Evolutionary conservation across 805 yeast species (phyloP).

Genomic region (Metschnikowia shivogae): DNA sequence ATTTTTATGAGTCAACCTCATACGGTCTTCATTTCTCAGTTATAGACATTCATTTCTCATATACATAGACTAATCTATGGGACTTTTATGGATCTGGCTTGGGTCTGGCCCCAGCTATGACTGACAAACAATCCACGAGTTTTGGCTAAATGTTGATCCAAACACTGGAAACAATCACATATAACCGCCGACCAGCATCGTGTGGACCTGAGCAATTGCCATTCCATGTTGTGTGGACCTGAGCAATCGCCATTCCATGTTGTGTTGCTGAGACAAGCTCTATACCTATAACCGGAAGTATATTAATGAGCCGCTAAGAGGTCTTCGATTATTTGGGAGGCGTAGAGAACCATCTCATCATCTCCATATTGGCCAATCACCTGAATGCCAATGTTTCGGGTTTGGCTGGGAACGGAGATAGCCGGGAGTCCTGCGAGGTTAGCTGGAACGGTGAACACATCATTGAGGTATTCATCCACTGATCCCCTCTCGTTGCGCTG

Average conservation of each 20-base stretch:
- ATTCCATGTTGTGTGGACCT: too few species aligned
- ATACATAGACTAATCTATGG: not conserved
- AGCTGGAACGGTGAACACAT: constrained; percentile 83
- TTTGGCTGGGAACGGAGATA: constrained; percentile 61
- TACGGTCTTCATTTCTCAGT: constrained; percentile 4
- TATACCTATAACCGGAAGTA: not conserved
- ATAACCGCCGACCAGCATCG: too few species aligned
- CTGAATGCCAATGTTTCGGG: constrained; percentile 57
- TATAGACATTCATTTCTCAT: constrained; percentile 5
- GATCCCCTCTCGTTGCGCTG: constrained; percentile 34
- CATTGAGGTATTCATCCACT: constrained; percentile 69
- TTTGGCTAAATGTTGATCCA: too few species aligned
- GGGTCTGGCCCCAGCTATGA: too few species aligned
- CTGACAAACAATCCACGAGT: too few species aligned
- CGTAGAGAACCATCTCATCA: constrained; percentile 57
- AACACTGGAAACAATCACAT: too few species aligned
- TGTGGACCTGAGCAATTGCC: too few species aligned
- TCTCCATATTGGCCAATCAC: constrained; percentile 83
- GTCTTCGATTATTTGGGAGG: constrained; percentile 17
- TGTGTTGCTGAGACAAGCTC: not conserved
- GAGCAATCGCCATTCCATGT: too few species aligned
- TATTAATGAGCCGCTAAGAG: not conserved
- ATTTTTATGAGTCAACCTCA: constrained; percentile 5
- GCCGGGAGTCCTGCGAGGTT: constrained; percentile 92
- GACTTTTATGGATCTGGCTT: not conserved